Evolutionary conservation across 2,329 filamentous ascomycete species (phyloP).

Genomic region (Stagonosporopsis tanaceti): DNA sequence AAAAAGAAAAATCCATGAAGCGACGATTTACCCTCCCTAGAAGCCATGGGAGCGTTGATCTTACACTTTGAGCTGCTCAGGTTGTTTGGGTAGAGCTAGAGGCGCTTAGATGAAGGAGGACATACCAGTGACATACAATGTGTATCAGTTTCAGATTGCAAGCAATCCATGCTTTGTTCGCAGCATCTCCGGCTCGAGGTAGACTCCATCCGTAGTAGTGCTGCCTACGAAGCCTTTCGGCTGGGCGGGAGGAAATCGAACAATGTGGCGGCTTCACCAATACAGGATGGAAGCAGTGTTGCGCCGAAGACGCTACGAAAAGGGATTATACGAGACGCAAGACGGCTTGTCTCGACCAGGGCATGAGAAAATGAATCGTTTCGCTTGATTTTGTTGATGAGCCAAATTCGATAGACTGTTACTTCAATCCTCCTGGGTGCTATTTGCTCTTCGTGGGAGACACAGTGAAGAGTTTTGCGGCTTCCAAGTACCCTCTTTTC

Average conservation of each 20-base stretch:
- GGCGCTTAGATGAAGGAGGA: neutral
- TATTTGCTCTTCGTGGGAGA: neutral
- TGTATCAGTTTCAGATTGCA: neutral
- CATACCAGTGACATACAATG: neutral
- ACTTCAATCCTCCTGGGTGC: neutral
- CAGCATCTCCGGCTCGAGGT: neutral
- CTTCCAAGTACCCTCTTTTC: no score
- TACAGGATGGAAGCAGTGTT: neutral
- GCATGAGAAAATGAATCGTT: neutral
- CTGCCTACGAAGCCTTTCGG: neutral
- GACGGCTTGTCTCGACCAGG: neutral
- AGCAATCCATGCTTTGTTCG: neutral
- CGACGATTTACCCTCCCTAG: neutral
- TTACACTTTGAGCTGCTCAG: neutral
- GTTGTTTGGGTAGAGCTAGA: neutral
- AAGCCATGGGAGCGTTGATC: neutral
- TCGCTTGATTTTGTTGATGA: neutral
- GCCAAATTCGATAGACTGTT: neutral
- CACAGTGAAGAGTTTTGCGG: neutral
- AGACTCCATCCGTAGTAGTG: neutral
- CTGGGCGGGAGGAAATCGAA: neutral
- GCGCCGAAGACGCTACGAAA: neutral
- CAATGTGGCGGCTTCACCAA: slow-evolving; percentile 1
- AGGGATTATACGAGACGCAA: slow-evolving; percentile 2
- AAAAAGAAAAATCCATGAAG: neutral